Conservation (phyloP, 371 early-diverging fungal species). For the Lichtheimia hyalospora region DNA sequence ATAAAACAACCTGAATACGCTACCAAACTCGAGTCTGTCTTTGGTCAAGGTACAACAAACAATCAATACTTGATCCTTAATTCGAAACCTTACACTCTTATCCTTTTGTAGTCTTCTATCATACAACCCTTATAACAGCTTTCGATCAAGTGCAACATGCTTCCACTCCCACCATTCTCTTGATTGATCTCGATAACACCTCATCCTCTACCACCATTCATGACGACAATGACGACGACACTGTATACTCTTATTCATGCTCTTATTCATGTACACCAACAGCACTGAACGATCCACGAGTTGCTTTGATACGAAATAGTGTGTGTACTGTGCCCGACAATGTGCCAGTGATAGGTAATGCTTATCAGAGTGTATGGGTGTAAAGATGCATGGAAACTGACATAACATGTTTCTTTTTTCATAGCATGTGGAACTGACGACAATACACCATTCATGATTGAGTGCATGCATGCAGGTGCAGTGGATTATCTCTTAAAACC, state of each 20-base stretch:
- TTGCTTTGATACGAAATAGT: conserved; percentile 8
- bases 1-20: conserved; percentile 3
- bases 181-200: conserved; percentile 17
- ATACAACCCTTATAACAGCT: too few relatives aligned
- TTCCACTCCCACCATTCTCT: not conserved
- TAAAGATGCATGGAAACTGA: not conserved
- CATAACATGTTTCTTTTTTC: not conserved
- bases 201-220: not conserved
- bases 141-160: not conserved
- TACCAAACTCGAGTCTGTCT: conserved; percentile 6
- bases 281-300: conserved; percentile 1
- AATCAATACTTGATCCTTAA: not conserved
- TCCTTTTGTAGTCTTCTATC: not conserved
- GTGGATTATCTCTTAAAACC: conserved; percentile 53
- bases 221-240: conserved; percentile 10
- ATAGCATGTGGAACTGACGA: conserved; percentile 33
- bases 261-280: conserved; percentile 7
- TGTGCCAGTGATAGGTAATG: conserved; percentile 10
- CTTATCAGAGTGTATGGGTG: not conserved
- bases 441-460: conserved; percentile 32
- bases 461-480: conserved; percentile 49
- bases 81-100: not conserved
- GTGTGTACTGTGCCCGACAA: not conserved
- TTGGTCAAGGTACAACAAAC: conserved; percentile 16
- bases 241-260: conserved; percentile 13